phyloP scores from a whole-genome alignment of 2,329 filamentous ascomycete species.

The Tolypocladium endophyticum region DNA sequence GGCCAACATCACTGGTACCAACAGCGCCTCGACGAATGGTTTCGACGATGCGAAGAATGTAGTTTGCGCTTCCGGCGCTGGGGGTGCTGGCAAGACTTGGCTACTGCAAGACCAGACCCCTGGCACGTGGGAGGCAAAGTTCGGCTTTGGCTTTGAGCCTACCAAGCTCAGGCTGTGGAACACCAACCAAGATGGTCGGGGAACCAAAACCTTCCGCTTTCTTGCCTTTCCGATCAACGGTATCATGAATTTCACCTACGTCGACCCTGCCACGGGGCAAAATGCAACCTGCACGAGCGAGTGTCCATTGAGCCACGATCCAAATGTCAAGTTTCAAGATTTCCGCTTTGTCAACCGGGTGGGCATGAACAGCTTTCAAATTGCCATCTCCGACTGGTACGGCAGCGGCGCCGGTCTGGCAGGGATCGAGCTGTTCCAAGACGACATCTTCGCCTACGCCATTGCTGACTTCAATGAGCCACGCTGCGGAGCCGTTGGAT shows the following conservation, averaged over 20 bases:
- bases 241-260: constrained; percentile 93
- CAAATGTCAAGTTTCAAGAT: constrained; percentile 63
- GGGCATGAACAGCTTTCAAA: constrained; percentile 76
- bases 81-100: constrained; percentile 71
- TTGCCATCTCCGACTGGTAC: constrained; percentile 83
- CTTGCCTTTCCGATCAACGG: constrained; percentile 77
- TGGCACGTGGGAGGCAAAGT: constrained; percentile 76
- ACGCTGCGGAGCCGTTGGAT: constrained; percentile 53
- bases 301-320: constrained; percentile 72
- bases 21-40: constrained; percentile 49
- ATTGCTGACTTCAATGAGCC: constrained; percentile 85
- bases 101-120: constrained; percentile 59
- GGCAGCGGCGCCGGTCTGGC: constrained; percentile 74
- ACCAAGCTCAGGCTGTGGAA: constrained; percentile 85
- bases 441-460: constrained; percentile 78
- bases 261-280: constrained; percentile 59
- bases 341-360: constrained; percentile 83
- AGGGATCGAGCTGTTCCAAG: constrained; percentile 78
- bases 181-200: constrained; percentile 70
- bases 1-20: constrained; percentile 61
- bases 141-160: constrained; percentile 75
- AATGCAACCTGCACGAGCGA: constrained; percentile 65
- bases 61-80: constrained; percentile 60
- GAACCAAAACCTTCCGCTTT: constrained; percentile 81
- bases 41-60: constrained; percentile 72